These are phyloP conservation scores for Phlyctochytrium planicorne DNA, from an alignment of 192 early-diverging fungal species.

Conservation along the genomic window DNA sequence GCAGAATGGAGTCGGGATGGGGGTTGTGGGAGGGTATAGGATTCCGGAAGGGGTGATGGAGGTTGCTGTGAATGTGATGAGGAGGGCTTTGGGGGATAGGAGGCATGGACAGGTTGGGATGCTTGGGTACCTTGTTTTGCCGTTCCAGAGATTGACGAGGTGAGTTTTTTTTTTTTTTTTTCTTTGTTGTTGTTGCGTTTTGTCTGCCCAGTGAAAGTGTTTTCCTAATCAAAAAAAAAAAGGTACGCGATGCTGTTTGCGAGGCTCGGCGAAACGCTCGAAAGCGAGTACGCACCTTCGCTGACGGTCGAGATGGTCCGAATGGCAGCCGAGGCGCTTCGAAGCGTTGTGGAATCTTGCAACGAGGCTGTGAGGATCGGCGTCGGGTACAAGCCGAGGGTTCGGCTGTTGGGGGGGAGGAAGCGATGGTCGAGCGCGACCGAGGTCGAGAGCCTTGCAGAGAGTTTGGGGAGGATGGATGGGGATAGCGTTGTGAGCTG, in stretches of 20 bases:
- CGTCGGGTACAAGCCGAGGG: no score
- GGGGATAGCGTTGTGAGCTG: no score
- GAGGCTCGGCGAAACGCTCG: no score
- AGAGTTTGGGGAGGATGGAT: no score
- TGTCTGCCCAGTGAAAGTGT: neutral
- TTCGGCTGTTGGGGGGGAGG: no score
- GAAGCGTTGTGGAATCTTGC: neutral
- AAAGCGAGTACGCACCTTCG: no score
- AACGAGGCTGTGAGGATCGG: no score
- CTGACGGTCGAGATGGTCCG: no score
- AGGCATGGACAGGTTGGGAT: constrained; percentile 5
- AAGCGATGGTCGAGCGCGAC: no score
- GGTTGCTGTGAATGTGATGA: neutral
- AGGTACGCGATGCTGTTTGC: neutral
- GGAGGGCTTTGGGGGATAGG: neutral
- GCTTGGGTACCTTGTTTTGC: constrained; percentile 3
- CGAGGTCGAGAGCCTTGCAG: no score
- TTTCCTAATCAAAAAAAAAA: neutral
- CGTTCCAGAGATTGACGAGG: constrained; percentile 4
- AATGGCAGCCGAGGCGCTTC: neutral
- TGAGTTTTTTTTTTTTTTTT: neutral
- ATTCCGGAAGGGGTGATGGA: neutral
- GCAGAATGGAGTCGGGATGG: neutral
- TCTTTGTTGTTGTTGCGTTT: neutral
- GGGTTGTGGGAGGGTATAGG: neutral